phyloP scores from a whole-genome alignment of 1,139 yeast species.

The Saccharomycopsis crataegensis region DNA sequence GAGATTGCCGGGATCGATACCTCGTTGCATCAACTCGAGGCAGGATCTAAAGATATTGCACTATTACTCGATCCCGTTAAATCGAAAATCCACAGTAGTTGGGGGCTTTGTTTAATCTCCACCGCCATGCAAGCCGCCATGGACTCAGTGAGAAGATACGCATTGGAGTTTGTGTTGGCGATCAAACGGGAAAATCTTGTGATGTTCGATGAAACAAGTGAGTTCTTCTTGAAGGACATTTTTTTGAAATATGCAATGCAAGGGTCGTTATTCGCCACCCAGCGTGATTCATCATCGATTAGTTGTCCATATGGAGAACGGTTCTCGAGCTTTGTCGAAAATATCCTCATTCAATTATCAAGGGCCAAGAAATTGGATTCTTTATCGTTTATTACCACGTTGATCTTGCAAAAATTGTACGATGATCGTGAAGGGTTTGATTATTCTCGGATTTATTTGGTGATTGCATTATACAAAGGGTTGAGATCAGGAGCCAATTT shows the following conservation, averaged over 20 bases:
- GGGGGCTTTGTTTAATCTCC: constrained; percentile 68
- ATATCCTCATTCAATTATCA: constrained; percentile 29
- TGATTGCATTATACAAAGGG: constrained; percentile 44
- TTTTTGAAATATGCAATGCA: constrained; percentile 59
- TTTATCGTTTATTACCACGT: not conserved
- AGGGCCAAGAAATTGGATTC: constrained; percentile 24
- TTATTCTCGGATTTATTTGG: constrained; percentile 60
- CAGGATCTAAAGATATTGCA: constrained; percentile 61
- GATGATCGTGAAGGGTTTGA: constrained; percentile 52
- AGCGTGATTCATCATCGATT: constrained; percentile 20
- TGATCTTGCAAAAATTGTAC: constrained; percentile 39
- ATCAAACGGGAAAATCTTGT: constrained; percentile 41
- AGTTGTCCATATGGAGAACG: constrained; percentile 54
- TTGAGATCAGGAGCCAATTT: constrained; percentile 25
- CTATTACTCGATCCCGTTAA: constrained; percentile 41
- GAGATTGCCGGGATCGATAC: constrained; percentile 83
- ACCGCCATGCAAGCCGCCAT: constrained; percentile 73
- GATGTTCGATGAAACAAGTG: constrained; percentile 41
- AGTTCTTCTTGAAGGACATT: constrained; percentile 40
- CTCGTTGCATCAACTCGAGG: constrained; percentile 79
- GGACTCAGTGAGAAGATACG: constrained; percentile 69
- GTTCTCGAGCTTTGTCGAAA: constrained; percentile 41
- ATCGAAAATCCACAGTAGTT: constrained; percentile 50
- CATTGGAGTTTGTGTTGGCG: constrained; percentile 49
- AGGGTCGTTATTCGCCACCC: constrained; percentile 51